A percentile compares a stretch with the other conserved stretches of the same genome.
Conservation (phyloP, 176 grass and related monocot species). For the Themeda triandra region DNA sequence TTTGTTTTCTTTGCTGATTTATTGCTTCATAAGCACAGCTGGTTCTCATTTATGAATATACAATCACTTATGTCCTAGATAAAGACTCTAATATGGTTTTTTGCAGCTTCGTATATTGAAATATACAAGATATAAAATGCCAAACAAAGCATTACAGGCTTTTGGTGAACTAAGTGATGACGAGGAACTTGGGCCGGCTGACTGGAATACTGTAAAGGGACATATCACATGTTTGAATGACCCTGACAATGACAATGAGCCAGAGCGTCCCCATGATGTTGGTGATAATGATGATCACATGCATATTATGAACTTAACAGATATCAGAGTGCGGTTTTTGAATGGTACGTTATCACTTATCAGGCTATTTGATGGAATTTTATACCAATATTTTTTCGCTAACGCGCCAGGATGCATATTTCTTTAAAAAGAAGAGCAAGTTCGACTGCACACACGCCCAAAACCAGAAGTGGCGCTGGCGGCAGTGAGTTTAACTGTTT, state of each 20-base stretch:
- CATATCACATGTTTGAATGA: slow-evolving; percentile 80
- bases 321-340: slow-evolving; percentile 76
- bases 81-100: slow-evolving; percentile 16
- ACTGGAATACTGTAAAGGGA: slow-evolving; percentile 71
- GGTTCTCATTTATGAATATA: slow-evolving; percentile 14
- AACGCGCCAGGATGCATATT: not conserved
- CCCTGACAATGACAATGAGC: not conserved
- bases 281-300: slow-evolving; percentile 43
- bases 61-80: not conserved
- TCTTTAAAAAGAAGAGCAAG: no score
- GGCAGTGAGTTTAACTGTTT: no score
- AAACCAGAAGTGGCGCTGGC: no score
- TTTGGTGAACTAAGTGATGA: slow-evolving; percentile 92
- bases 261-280: slow-evolving; percentile 68
- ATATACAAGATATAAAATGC: slow-evolving; percentile 86
- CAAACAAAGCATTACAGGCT: slow-evolving; percentile 79
- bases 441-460: no score
- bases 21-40: not conserved
- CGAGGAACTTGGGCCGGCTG: slow-evolving; percentile 89
- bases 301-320: slow-evolving; percentile 57
- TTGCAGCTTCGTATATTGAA: slow-evolving; percentile 81
- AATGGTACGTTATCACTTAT: slow-evolving; percentile 59
- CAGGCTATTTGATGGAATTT: not conserved
- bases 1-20: not conserved
- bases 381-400: not conserved